Base-by-base conservation (phyloP, 306 rosid genomes). In the Cucurbita maxima region DNA sequence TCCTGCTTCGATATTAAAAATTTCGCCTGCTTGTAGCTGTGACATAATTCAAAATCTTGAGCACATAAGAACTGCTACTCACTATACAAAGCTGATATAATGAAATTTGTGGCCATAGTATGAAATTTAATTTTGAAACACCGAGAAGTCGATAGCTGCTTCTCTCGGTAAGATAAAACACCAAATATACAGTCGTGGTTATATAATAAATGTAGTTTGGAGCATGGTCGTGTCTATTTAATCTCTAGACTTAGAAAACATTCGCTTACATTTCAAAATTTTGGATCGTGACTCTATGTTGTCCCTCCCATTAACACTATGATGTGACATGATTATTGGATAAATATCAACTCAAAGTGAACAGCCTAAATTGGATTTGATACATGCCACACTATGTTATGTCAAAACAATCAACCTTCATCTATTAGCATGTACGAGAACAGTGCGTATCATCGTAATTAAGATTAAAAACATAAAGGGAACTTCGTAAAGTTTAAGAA, bases 1-100 rank as follows among this genome's bases (percentile, higher is more conserved):
- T 79, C 99, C 99, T 1, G 99, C 99, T 85, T 94, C 96, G 55
- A 91, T 89, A 80, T 94, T 94, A 72, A 94, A 94, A 58, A 85
- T 87, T 64, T 85, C 62, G 57, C 96, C 95, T 4, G 95, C 90
- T 1, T 88, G 95, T 62, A 94, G 96, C 99, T 94, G 85, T 76
- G 45, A 76, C 68, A 63, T 69, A 69, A 71, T 10, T 72, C 71
- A 83, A 67, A 81, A 36, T 38, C 77, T 77, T 79, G 75, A 90
- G 45, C 81, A 79, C 53, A 75, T 19, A 10, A 58, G 50, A 59
- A 75, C 10, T n/a, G 22, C 45, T 48, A 8, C 40, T 58, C 43
- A 14, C 74, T 15, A 12, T 25, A 48, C 8, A 14, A 11, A 25
- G n/a, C 30, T 68, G 9, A 67, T 22, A 6, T 5, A 22, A 36